A percentile compares a stretch with the other conserved stretches of the same genome.
Evolutionary conservation across 176 grass and related monocot species (phyloP).

Genomic region (Luzula sylvatica): DNA sequence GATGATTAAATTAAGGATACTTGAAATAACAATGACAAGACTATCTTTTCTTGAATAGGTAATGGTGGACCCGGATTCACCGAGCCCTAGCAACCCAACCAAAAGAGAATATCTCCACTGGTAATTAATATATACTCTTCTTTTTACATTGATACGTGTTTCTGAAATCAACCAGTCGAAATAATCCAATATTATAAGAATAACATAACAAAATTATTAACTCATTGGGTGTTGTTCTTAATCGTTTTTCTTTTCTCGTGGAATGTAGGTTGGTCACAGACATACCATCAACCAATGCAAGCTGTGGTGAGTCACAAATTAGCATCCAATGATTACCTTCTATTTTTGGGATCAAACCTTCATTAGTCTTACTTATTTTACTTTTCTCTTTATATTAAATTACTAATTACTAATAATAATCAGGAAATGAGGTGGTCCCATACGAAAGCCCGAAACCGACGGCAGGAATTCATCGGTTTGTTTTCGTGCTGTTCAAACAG

Average conservation of each 20-base stretch:
- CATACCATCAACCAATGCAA: conserved; percentile 84
- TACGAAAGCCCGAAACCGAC: conserved; percentile 74
- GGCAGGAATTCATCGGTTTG: conserved; percentile 78
- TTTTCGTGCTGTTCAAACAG: conserved; percentile 73
- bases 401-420: no score
- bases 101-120: conserved; percentile 91
- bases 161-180: no score
- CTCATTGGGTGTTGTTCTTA: no score
- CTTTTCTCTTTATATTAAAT: no score
- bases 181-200: no score
- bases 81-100: conserved; percentile 88
- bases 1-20: conserved; percentile 17
- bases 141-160: no score
- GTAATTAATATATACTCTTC: conserved; percentile 30
- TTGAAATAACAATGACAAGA: conserved; percentile 24
- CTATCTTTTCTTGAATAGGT: conserved; percentile 48
- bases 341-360: conserved; percentile 13
- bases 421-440: conserved; percentile 71
- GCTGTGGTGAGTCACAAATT: conserved; percentile 60
- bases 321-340: conserved; percentile 14
- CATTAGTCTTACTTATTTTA: neutral
- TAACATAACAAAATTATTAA: no score
- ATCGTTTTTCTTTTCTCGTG: conserved; percentile 20
- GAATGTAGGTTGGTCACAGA: conserved; percentile 88
- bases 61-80: conserved; percentile 94